Percentiles rank a stretch among this genome's conserved stretches.
These are phyloP conservation scores for Taphrina communis DNA, from an alignment of 1,139 yeast species.

Conservation along the genomic window DNA sequence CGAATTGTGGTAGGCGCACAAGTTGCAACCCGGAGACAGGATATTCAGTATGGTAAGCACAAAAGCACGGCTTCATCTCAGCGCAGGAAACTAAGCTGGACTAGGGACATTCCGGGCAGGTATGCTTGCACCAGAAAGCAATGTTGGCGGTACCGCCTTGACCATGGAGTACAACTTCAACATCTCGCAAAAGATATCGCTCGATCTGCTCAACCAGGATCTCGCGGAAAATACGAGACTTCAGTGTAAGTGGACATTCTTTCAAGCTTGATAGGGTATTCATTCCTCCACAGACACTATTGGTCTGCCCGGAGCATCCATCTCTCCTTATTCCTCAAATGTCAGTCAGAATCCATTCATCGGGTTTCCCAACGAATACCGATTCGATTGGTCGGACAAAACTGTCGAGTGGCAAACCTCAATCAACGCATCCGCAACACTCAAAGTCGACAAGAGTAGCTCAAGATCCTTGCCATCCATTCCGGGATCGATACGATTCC, in stretches of 20 bases:
- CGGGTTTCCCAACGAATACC: neutral
- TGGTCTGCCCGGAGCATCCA: conserved; percentile 5
- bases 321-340: conserved; percentile 2
- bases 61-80: neutral
- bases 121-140: conserved; percentile 4
- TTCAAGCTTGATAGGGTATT: no score
- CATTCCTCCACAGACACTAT: no score
- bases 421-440: conserved; percentile 6
- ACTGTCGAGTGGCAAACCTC: conserved; percentile 9
- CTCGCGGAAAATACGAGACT: neutral
- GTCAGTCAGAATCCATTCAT: conserved; percentile 19
- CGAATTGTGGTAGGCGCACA: conserved; percentile 16
- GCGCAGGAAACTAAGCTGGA: no score
- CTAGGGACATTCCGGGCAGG: conserved; percentile 6
- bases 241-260: conserved; percentile 7
- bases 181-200: conserved; percentile 12
- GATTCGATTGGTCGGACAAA: conserved; percentile 11
- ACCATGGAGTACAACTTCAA: conserved; percentile 23
- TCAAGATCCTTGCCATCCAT: conserved; percentile 1
- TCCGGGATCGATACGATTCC: conserved; percentile 6
- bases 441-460: neutral
- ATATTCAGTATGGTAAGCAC: conserved; percentile 12
- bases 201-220: conserved; percentile 12
- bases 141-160: conserved; percentile 10
- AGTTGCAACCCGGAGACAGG: conserved; percentile 4